phyloP scores from a whole-genome alignment of 495 filamentous ascomycete species.

The Neurospora intermedia region DNA sequence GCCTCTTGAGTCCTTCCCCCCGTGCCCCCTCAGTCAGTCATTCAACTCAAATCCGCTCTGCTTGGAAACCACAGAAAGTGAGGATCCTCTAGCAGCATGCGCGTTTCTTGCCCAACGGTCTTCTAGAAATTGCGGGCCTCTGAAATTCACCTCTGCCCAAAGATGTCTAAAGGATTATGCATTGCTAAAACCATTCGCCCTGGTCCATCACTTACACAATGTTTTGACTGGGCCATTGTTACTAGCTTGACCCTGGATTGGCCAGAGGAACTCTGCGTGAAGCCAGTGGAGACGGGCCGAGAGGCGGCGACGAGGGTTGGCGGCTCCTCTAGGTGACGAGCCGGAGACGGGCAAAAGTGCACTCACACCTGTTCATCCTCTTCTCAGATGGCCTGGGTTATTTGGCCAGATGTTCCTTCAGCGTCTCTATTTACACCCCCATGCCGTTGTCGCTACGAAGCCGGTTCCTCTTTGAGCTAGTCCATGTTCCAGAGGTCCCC shows the following conservation, averaged over 20 bases:
- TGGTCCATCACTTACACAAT: constrained; percentile 19
- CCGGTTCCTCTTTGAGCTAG: constrained; percentile 11
- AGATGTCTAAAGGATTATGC: constrained; percentile 31
- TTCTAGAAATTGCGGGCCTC: constrained; percentile 35
- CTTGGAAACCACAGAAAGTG: constrained; percentile 1
- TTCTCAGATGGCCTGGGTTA: constrained; percentile 11
- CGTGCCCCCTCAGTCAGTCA: constrained; percentile 16
- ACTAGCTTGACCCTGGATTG: constrained; percentile 17
- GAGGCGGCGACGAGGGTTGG: constrained; percentile 5
- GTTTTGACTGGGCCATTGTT: constrained; percentile 13
- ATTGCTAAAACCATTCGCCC: constrained; percentile 34
- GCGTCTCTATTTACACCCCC: constrained; percentile 11
- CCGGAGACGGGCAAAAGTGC: not conserved
- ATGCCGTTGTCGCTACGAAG: constrained; percentile 4
- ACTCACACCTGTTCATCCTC: constrained; percentile 7
- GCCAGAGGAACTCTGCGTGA: constrained; percentile 7
- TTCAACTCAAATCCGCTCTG: not conserved
- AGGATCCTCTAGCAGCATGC: constrained; percentile 21
- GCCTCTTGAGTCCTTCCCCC: constrained; percentile 15
- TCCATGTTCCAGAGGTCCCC: not conserved
- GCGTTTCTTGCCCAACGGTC: constrained; percentile 36
- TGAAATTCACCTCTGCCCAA: constrained; percentile 3
- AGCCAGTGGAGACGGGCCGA: constrained; percentile 5
- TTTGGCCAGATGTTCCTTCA: constrained; percentile 16
- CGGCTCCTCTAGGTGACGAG: not conserved